Evolutionary conservation across 768 basidiomycete species (phyloP), one percentile per base, ranked within the genome.

Genomic region (Filobasidium wieringae): DNA sequence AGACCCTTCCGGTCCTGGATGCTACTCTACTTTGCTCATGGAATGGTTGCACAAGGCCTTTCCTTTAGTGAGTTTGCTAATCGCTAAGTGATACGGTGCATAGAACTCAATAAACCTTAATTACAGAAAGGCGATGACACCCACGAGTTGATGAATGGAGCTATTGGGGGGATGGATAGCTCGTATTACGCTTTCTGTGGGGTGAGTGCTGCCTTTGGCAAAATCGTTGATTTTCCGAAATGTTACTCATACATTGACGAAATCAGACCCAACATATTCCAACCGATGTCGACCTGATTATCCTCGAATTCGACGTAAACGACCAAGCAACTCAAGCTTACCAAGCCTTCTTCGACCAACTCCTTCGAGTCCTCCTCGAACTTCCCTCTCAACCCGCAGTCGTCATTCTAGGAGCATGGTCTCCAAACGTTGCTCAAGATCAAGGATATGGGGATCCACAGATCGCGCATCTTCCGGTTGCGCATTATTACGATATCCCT

Each of bases 171-270:
- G 12, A 70, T 72, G 71, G 71, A 72, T 53, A 68, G 68, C 51
- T 66, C 69, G 37, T 72, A 72, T 54, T 72, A 72, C 37, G 71
- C 71, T 6, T 72, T 72, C 59, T 72, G 71, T 55, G 71, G 71
- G 1, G 66, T 68, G 32, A n/a, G 65, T 60, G 22, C 14, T 30
- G 22, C 31, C 9, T n/a, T n/a, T n/a, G n/a, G n/a, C n/a, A n/a
- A n/a, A n/a, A n/a, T n/a, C n/a, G n/a, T n/a, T n/a, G n/a, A n/a
- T n/a, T n/a, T n/a, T n/a, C n/a, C n/a, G n/a, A n/a, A n/a, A n/a
- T n/a, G n/a, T n/a, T n/a, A n/a, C n/a, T n/a, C n/a, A n/a, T n/a
- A n/a, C n/a, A n/a, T n/a, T n/a, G n/a, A n/a, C n/a, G n/a, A n/a
- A n/a, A n/a, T n/a, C 53, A 68, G 67, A 70, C 69, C 15, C 71